Base-by-base conservation (phyloP, 768 basidiomycete genomes). In the Boletus fagicola region DNA sequence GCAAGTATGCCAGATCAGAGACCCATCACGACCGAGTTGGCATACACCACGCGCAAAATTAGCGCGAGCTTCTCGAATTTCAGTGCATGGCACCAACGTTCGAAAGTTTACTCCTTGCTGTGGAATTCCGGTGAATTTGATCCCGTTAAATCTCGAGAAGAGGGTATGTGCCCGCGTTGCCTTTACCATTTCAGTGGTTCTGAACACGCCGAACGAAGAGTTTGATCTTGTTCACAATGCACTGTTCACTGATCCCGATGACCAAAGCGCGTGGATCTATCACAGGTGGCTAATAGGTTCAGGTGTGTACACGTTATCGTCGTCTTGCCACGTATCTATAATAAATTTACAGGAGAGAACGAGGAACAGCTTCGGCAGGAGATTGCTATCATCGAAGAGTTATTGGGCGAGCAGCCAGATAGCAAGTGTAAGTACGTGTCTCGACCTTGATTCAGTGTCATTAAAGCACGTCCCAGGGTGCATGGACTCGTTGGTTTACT, bases 181-280 rank as follows among this genome's bases (percentile, higher is more conserved):
- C 16, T 26, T 24, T 12, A 10, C 24, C 50, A 33, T 51, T 22
- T 18, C 35, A n/a, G 12, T 33, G 5, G 20, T 2, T 18, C 35
- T 63, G 51, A 49, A 61, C 50, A 20, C 26, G 13, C 20, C 20
- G 20, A 40, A 20, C 11, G 30, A 51, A 99, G 97, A 99, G 68
- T 94, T 96, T 68, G 92, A 94, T 40, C 79, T 98, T 9, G 87
- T 98, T 15, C 82, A 86, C 64, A 94, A 96, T 66, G 97, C 96
- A 1, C 83, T 98, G 76, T 99, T 94, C 74, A 97, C 95, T 0
- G 95, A 98, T 66, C 97, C 97, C 4, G 84, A 86, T 45, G 96
- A 98, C 71, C 96, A 98, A 71, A 94, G 92, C 58, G 93, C 92
- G 1, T 99, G 97, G 97, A 84, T 99, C 56, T 99, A 98, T 71